phyloP scores from a whole-genome alignment of 805 yeast species.

The Saccharomycopsis amapae region DNA sequence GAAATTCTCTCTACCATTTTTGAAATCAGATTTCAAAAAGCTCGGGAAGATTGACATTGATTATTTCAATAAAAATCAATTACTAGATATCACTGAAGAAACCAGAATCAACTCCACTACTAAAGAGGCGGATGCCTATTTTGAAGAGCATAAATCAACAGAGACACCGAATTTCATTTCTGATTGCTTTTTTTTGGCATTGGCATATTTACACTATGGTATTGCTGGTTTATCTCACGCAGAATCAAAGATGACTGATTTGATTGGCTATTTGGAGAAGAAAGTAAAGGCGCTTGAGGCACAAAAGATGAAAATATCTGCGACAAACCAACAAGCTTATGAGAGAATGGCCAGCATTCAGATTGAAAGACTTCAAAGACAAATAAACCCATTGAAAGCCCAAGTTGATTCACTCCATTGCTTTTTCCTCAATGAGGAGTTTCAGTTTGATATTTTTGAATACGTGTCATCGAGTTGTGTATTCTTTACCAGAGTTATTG shows the following conservation, averaged over 20 bases:
- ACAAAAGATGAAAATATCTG: conserved; percentile 31
- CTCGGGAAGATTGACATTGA: conserved; percentile 70
- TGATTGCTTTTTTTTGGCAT: conserved; percentile 75
- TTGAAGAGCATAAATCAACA: conserved; percentile 32
- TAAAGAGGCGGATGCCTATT: conserved; percentile 57
- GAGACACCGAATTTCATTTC: conserved; percentile 72
- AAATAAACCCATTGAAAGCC: conserved; percentile 34
- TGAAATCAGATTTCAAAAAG: conserved; percentile 57
- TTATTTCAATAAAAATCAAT: conserved; percentile 48
- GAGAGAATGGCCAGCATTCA: conserved; percentile 33
- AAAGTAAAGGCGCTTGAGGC: conserved; percentile 41
- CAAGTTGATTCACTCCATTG: conserved; percentile 54
- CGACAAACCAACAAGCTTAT: conserved; percentile 23
- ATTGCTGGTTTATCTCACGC: conserved; percentile 66
- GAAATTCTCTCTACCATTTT: conserved; percentile 75
- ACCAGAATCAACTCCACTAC: conserved; percentile 75
- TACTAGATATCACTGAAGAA: conserved; percentile 66
- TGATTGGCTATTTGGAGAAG: conserved; percentile 42
- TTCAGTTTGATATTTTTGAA: conserved; percentile 66
- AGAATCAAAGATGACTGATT: conserved; percentile 46
- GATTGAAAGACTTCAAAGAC: conserved; percentile 43
- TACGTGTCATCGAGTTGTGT: conserved; percentile 69
- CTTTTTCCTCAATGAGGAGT: conserved; percentile 46
- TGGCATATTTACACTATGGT: conserved; percentile 82
- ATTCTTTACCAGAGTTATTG: conserved; percentile 64